These are phyloP conservation scores for Debaryomyces fabryi DNA, from an alignment of 1,139 yeast genomes.

Conservation along the genomic window DNA sequence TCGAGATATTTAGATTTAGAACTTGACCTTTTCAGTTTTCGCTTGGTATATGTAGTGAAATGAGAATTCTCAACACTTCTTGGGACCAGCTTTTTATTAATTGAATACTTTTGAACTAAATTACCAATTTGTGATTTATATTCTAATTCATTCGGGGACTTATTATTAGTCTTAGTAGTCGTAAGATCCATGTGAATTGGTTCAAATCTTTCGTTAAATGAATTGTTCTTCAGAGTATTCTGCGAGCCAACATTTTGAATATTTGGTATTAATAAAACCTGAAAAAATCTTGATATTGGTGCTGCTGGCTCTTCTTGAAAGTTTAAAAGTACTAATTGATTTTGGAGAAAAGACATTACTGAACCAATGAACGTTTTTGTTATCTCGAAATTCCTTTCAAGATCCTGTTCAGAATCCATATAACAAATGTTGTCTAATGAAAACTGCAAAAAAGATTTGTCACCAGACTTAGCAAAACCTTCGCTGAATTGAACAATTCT, in stretches of 20 bases:
- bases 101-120: neutral
- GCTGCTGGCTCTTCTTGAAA: neutral
- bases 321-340: neutral
- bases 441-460: conserved; percentile 12
- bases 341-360: neutral
- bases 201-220: neutral
- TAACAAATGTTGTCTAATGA: conserved; percentile 16
- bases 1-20: neutral
- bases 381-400: conserved; percentile 9
- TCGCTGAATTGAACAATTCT: neutral
- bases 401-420: conserved; percentile 13
- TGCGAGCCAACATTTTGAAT: neutral
- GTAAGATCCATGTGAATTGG: neutral
- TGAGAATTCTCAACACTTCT: neutral
- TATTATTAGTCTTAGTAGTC: neutral
- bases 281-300: neutral
- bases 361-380: neutral
- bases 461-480: neutral
- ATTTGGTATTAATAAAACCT: neutral
- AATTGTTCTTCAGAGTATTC: neutral
- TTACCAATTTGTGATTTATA: neutral
- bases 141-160: neutral
- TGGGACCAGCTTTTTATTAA: neutral
- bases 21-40: neutral
- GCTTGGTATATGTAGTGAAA: neutral